Evolutionary conservation across 768 basidiomycete species (phyloP).

Genomic region (Lactarius hengduanensis): DNA sequence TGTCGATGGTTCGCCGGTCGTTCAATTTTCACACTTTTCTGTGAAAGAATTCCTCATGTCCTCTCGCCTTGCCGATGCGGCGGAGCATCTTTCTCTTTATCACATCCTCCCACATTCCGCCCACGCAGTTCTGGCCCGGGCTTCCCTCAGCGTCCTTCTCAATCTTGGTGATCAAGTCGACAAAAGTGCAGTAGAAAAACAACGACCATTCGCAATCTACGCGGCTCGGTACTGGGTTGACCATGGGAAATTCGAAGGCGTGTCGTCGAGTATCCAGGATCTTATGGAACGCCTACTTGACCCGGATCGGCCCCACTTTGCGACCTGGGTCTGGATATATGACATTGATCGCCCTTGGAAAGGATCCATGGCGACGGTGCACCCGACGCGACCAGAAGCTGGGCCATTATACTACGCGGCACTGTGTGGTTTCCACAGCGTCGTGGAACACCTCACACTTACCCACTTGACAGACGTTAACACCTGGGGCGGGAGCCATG

Average conservation of each 20-base stretch:
- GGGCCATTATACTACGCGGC: constrained; percentile 11
- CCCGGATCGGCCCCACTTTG: neutral
- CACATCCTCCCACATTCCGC: neutral
- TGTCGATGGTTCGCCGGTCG: neutral
- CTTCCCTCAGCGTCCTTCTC: constrained; percentile 5
- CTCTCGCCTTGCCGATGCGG: neutral
- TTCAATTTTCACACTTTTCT: constrained; percentile 14
- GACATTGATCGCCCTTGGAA: constrained; percentile 7
- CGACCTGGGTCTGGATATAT: constrained; percentile 16
- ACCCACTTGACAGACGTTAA: neutral
- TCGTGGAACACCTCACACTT: neutral
- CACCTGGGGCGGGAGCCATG: neutral
- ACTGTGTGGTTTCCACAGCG: constrained; percentile 3
- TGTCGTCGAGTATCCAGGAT: neutral
- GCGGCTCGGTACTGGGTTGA: constrained; percentile 14
- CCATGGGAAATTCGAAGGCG: neutral
- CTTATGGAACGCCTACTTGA: constrained; percentile 1
- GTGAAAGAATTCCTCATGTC: constrained; percentile 18
- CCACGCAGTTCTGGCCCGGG: neutral
- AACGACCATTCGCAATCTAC: constrained; percentile 8
- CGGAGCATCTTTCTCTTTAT: neutral
- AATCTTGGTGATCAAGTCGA: neutral
- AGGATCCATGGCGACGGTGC: neutral
- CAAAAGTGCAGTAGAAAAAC: neutral
- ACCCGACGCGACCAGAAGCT: neutral